These are phyloP conservation scores for Lippia alba DNA, from an alignment of 305 asterid species.

Conservation along the genomic window DNA sequence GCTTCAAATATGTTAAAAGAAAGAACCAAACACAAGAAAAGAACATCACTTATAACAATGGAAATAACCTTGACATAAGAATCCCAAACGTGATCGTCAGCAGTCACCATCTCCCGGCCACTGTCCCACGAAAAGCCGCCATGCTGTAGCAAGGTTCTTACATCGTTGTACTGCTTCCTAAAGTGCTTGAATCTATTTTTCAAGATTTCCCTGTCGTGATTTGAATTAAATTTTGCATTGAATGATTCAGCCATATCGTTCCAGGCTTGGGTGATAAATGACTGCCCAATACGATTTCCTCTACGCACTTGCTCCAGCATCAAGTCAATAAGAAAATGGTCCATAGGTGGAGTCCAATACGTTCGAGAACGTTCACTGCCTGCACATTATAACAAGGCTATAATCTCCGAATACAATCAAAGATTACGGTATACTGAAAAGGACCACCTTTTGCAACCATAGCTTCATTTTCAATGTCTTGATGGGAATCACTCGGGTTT, in stretches of 20 bases:
- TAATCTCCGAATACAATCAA: too few relatives aligned
- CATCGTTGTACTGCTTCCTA: conserved; percentile 53
- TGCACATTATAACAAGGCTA: conserved; percentile 24
- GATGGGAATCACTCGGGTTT: conserved; percentile 36
- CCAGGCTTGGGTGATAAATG: conserved; percentile 56
- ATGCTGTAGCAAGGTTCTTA: conserved; percentile 41
- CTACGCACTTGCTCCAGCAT: conserved; percentile 49
- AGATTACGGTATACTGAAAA: background rate
- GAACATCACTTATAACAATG: background rate
- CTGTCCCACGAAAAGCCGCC: conserved; percentile 55
- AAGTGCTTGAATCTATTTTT: conserved; percentile 58
- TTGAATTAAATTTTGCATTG: conserved; percentile 46
- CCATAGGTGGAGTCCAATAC: conserved; percentile 59
- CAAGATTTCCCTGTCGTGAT: conserved; percentile 47
- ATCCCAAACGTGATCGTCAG: conserved; percentile 56
- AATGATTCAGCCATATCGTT: conserved; percentile 49
- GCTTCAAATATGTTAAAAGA: conserved; percentile 28
- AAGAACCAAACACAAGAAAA: background rate
- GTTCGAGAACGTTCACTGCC: conserved; percentile 50
- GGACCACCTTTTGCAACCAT: conserved; percentile 37
- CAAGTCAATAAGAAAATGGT: conserved; percentile 46
- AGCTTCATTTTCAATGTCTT: conserved; percentile 32
- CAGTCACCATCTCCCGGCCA: conserved; percentile 49
- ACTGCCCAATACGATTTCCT: conserved; percentile 48
- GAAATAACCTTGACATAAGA: conserved; percentile 43